phyloP scores from a whole-genome alignment of 2,329 filamentous ascomycete species.

The Aspergillus piperis region DNA sequence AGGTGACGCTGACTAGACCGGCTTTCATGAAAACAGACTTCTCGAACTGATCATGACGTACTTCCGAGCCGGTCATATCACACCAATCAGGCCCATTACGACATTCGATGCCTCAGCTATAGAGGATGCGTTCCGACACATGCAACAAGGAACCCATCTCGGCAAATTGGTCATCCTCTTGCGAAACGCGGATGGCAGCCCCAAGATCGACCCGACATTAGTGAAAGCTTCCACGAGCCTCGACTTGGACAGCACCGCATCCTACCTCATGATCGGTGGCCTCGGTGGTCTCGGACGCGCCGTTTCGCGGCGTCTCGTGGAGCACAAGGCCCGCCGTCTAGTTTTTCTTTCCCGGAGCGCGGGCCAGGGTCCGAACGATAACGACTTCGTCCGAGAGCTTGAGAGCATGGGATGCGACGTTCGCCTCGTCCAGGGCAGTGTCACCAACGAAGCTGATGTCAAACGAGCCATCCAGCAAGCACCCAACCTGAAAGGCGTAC shows the following conservation, averaged over 20 bases:
- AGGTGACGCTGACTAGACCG: no score
- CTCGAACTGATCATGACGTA: background rate
- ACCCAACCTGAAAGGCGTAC: constrained; percentile 16
- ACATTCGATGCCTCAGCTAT: background rate
- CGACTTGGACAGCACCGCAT: background rate
- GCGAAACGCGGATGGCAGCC: background rate
- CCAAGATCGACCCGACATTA: background rate
- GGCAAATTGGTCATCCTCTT: constrained; percentile 5
- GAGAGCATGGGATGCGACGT: background rate
- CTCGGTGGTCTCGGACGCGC: constrained; percentile 20
- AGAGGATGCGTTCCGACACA: background rate
- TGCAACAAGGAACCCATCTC: constrained; percentile 4
- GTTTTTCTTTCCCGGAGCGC: constrained; percentile 16
- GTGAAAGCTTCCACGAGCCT: background rate
- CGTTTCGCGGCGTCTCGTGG: constrained; percentile 19
- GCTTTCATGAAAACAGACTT: background rate
- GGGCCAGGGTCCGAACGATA: background rate
- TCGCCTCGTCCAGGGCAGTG: constrained; percentile 9
- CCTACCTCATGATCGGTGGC: constrained; percentile 21
- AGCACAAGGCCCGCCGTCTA: constrained; percentile 16
- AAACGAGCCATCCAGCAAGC: constrained; percentile 5
- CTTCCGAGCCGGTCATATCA: background rate
- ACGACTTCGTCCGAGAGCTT: constrained; percentile 13
- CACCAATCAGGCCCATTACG: background rate
- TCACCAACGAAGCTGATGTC: constrained; percentile 11